phyloP scores from a whole-genome alignment of 768 basidiomycete species.

The Pulveroboletus sp. region DNA sequence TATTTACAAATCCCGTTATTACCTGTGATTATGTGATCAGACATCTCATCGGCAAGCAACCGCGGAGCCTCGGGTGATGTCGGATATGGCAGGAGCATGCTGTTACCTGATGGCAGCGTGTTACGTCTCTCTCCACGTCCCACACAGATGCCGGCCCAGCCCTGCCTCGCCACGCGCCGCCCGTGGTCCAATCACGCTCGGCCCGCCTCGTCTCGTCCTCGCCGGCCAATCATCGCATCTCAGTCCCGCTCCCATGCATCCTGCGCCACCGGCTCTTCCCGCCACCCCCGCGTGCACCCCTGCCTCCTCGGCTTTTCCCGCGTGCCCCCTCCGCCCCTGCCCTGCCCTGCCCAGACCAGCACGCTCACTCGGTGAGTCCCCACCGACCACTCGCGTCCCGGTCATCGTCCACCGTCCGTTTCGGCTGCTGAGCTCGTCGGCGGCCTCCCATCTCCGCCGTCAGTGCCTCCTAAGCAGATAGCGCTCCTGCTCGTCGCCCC shows the following conservation, averaged over 20 bases:
- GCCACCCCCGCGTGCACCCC: not conserved
- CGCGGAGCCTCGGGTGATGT: conserved; percentile 31
- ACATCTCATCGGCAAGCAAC: conserved; percentile 26
- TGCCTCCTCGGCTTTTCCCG: conserved; percentile 15
- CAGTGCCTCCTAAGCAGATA: not conserved
- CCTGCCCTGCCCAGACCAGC: too few species aligned
- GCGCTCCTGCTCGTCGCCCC: too few species aligned
- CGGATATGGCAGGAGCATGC: conserved; percentile 19
- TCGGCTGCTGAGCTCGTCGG: not conserved
- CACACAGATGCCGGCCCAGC: conserved; percentile 23
- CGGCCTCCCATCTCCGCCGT: not conserved
- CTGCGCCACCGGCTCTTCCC: conserved; percentile 27
- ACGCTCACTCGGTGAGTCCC: too few species aligned
- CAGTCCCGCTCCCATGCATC: conserved; percentile 8
- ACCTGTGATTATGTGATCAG: conserved; percentile 27
- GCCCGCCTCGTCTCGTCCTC: conserved; percentile 16
- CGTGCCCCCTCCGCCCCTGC: conserved; percentile 14
- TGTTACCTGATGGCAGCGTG: conserved; percentile 23
- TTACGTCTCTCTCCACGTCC: conserved; percentile 19
- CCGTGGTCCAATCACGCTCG: conserved; percentile 2
- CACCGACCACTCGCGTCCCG: conserved; percentile 6
- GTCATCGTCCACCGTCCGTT: conserved; percentile 2
- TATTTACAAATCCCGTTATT: conserved; percentile 31
- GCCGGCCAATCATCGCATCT: not conserved
- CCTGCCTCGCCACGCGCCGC: conserved; percentile 26